Conservation (phyloP, 257 asterid species). For the Gentiana dahurica region DNA sequence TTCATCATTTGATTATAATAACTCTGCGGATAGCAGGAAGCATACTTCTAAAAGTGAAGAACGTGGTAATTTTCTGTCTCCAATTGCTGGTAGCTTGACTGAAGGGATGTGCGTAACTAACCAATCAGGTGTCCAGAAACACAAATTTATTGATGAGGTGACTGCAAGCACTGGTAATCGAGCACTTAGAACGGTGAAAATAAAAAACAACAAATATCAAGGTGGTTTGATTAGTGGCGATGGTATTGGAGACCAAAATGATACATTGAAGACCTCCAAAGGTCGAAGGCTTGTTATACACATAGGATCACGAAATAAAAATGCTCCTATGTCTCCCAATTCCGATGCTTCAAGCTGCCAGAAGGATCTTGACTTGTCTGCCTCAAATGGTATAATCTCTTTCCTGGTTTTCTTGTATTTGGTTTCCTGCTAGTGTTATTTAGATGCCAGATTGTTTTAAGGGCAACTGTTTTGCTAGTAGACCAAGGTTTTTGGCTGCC, state of each 20-base stretch:
- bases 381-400: conserved; percentile 45
- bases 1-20: conserved; percentile 24
- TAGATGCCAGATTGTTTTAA: no score
- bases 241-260: conserved; percentile 35
- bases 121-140: conserved; percentile 35
- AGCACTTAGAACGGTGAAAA: conserved; percentile 51
- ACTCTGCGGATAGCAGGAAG: conserved; percentile 22
- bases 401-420: background rate
- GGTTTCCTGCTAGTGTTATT: background rate
- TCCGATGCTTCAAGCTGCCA: conserved; percentile 52
- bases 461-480: no score
- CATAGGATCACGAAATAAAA: conserved; percentile 67
- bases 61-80: conserved; percentile 34
- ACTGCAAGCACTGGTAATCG: conserved; percentile 30
- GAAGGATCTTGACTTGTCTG: conserved; percentile 41
- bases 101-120: conserved; percentile 37
- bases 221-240: conserved; percentile 28
- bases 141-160: conserved; percentile 46
- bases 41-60: conserved; percentile 30
- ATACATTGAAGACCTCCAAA: conserved; percentile 35
- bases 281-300: conserved; percentile 89
- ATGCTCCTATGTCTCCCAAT: conserved; percentile 38
- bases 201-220: conserved; percentile 47
- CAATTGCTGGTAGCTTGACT: conserved; percentile 40
- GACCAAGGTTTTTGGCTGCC: no score